A percentile compares a stretch with the other conserved stretches of the same genome.
Evolutionary conservation across 306 rosid species (phyloP).

Genomic region (Rosa persica): DNA sequence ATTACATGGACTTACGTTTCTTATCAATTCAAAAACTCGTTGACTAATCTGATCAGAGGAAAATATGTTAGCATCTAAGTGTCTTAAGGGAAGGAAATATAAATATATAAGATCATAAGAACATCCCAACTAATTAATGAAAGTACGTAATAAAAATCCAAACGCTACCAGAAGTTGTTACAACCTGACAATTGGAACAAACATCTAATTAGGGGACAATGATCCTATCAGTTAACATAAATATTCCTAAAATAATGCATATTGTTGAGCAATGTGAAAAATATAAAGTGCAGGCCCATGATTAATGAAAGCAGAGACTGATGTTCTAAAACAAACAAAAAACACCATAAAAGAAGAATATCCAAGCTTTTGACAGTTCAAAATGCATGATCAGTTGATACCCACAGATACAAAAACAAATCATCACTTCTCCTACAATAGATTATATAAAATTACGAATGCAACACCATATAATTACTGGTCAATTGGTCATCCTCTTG

Average conservation of each 20-base stretch:
- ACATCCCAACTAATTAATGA: not conserved
- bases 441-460: not conserved
- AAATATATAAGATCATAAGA: not conserved
- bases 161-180: not conserved
- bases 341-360: not conserved
- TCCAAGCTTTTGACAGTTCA: not conserved
- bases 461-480: not conserved
- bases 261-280: too few relatives aligned
- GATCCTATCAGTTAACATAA: not conserved
- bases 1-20: conserved; percentile 37
- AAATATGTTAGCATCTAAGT: conserved; percentile 17
- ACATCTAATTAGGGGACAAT: not conserved
- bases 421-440: not conserved
- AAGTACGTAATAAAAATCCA: not conserved
- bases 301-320: not conserved
- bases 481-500: not conserved
- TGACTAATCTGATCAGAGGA: conserved; percentile 73
- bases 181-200: conserved; percentile 1
- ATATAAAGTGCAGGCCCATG: too few relatives aligned
- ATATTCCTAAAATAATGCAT: not conserved
- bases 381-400: not conserved
- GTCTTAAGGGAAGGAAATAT: not conserved
- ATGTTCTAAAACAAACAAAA: not conserved
- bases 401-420: not conserved
- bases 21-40: conserved; percentile 72